phyloP scores from a whole-genome alignment of 768 basidiomycete species.

The Hysterangium stoloniferum region DNA sequence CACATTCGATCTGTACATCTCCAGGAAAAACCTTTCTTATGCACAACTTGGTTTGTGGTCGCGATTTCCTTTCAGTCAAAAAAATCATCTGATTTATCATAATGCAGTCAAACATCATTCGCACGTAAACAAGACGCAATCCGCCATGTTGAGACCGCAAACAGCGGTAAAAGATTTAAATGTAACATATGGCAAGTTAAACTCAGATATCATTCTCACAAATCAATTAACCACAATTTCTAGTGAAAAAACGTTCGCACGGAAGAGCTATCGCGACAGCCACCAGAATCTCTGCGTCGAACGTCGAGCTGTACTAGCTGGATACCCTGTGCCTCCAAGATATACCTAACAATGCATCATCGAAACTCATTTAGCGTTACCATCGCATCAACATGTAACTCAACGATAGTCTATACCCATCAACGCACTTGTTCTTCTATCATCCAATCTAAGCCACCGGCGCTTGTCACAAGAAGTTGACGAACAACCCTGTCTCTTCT shows the following conservation, averaged over 20 bases:
- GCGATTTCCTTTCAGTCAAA: no score
- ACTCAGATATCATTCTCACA: not conserved
- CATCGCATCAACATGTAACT: no score
- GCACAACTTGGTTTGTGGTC: slow-evolving; percentile 5
- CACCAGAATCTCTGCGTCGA: not conserved
- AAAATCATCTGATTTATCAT: not conserved
- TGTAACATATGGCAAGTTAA: not conserved
- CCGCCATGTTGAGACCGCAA: not conserved
- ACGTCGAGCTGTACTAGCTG: not conserved
- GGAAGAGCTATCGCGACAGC: slow-evolving; percentile 5
- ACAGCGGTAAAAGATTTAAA: slow-evolving; percentile 1
- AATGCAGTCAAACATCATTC: slow-evolving; percentile 1
- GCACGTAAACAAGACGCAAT: slow-evolving; percentile 5
- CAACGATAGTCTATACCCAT: no score
- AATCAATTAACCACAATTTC: not conserved
- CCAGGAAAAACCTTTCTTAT: not conserved
- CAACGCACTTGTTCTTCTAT: no score
- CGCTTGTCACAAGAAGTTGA: no score
- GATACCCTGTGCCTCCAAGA: no score
- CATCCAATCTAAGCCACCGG: no score
- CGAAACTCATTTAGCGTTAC: no score
- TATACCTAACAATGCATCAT: no score
- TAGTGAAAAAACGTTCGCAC: slow-evolving; percentile 6
- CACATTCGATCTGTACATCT: slow-evolving; percentile 7
- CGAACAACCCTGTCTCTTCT: no score